phyloP scores from a whole-genome alignment of 768 basidiomycete species.

The Stropharia rugosoannulata region DNA sequence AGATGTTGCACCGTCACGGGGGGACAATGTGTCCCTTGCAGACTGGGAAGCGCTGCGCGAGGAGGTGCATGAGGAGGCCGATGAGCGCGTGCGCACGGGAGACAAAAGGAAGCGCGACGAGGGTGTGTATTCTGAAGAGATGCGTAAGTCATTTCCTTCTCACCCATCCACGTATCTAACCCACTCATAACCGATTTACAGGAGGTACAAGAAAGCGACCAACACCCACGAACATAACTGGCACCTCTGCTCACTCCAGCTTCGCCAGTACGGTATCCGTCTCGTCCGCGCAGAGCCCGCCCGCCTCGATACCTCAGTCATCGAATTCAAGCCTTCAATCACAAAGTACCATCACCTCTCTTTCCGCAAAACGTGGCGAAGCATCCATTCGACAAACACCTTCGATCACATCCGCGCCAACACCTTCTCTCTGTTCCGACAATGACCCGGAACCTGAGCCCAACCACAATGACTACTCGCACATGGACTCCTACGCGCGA shows the following conservation, averaged over 20 bases:
- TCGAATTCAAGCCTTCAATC: slow-evolving; percentile 11
- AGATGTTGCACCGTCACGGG: slow-evolving; percentile 13
- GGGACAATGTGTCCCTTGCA: background rate
- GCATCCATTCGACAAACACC: slow-evolving; percentile 20
- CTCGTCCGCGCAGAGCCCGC: background rate
- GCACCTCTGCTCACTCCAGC: slow-evolving; percentile 1
- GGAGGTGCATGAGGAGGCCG: background rate
- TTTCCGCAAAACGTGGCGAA: background rate
- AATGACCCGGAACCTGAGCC: slow-evolving; percentile 52
- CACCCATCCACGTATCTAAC: too few relatives aligned
- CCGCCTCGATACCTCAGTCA: background rate
- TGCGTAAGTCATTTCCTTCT: background rate
- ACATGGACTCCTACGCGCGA: slow-evolving; percentile 16
- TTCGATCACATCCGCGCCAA: slow-evolving; percentile 39
- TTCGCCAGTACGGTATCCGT: slow-evolving; percentile 2
- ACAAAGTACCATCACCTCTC: slow-evolving; percentile 11
- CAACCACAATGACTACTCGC: slow-evolving; percentile 44
- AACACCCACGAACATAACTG: background rate
- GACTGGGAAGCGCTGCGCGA: slow-evolving; percentile 3
- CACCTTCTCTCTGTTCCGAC: slow-evolving; percentile 76
- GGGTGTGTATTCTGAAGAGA: background rate
- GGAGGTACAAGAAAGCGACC: too few relatives aligned
- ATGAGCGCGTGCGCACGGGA: background rate
- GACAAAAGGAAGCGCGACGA: slow-evolving; percentile 6
- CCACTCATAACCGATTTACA: too few relatives aligned